Percentiles rank a stretch among this genome's conserved stretches.
Conservation (phyloP, 2,329 filamentous ascomycete genomes). For the Claviceps quebecensis region DNA sequence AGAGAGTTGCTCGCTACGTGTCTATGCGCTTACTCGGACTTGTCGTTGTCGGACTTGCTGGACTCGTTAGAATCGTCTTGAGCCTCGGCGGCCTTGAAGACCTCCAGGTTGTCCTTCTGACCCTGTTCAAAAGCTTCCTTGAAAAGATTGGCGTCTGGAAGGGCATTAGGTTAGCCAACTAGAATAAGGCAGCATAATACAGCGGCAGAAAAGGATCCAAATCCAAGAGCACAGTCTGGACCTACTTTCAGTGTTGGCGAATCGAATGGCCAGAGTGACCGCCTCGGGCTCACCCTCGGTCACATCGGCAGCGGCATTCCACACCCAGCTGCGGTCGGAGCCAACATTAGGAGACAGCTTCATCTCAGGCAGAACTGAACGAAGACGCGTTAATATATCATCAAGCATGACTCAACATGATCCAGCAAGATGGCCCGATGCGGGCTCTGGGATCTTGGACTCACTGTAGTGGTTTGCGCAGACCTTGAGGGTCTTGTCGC, state of each 20-base stretch:
- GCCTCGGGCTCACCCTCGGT: slow-evolving; percentile 96
- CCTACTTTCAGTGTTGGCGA: slow-evolving; percentile 94
- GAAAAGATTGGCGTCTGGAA: slow-evolving; percentile 81
- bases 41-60: background rate
- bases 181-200: background rate
- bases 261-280: slow-evolving; percentile 89
- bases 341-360: slow-evolving; percentile 97
- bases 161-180: background rate
- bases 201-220: background rate
- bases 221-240: slow-evolving; percentile 11
- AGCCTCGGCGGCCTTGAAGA: slow-evolving; percentile 47
- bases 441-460: slow-evolving; percentile 18
- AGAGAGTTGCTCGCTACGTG: background rate
- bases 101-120: slow-evolving; percentile 84
- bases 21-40: slow-evolving; percentile 3
- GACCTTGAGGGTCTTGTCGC: slow-evolving; percentile 99
- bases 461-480: slow-evolving; percentile 99
- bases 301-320: slow-evolving; percentile 95
- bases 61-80: slow-evolving; percentile 8
- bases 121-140: slow-evolving; percentile 97
- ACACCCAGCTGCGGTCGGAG: slow-evolving; percentile 97
- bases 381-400: slow-evolving; percentile 2
- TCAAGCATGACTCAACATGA: background rate
- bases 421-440: no score
- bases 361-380: slow-evolving; percentile 87